A percentile compares a stretch with the other conserved stretches of the same genome.
phyloP scores from a whole-genome alignment of 805 yeast species.

The Lachancea nothofagi region DNA sequence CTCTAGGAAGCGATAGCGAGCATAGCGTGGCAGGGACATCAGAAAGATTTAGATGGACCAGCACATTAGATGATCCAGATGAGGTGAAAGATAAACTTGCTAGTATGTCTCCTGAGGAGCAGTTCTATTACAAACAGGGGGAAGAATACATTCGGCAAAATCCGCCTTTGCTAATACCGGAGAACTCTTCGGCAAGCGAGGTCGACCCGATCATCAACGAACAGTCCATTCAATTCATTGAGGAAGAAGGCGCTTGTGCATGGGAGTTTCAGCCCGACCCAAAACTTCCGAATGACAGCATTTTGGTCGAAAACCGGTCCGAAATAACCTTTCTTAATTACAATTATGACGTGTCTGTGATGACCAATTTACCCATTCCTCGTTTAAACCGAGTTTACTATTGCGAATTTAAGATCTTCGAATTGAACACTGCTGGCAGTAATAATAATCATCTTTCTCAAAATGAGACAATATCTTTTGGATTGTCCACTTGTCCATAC shows the following conservation, averaged over 20 bases:
- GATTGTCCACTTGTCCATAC: conserved; percentile 80
- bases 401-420: conserved; percentile 81
- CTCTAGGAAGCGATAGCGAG: conserved; percentile 7
- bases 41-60: conserved; percentile 38
- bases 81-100: conserved; percentile 55
- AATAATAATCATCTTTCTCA: conserved; percentile 30
- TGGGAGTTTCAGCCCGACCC: conserved; percentile 72
- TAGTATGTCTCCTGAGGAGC: conserved; percentile 45
- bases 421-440: conserved; percentile 49
- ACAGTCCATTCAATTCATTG: conserved; percentile 45
- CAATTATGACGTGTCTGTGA: conserved; percentile 60
- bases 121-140: conserved; percentile 37
- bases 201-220: conserved; percentile 33
- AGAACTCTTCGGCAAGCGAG: conserved; percentile 17
- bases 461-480: conserved; percentile 59
- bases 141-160: conserved; percentile 34
- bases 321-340: conserved; percentile 53
- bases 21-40: neutral
- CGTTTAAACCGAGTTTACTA: conserved; percentile 77
- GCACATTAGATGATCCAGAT: conserved; percentile 59
- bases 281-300: conserved; percentile 49
- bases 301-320: conserved; percentile 57
- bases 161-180: conserved; percentile 41
- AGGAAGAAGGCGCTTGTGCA: conserved; percentile 83
- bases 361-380: conserved; percentile 83